Conservation (phyloP, 2,329 filamentous ascomycete species). For the Huntiella abstrusa region DNA sequence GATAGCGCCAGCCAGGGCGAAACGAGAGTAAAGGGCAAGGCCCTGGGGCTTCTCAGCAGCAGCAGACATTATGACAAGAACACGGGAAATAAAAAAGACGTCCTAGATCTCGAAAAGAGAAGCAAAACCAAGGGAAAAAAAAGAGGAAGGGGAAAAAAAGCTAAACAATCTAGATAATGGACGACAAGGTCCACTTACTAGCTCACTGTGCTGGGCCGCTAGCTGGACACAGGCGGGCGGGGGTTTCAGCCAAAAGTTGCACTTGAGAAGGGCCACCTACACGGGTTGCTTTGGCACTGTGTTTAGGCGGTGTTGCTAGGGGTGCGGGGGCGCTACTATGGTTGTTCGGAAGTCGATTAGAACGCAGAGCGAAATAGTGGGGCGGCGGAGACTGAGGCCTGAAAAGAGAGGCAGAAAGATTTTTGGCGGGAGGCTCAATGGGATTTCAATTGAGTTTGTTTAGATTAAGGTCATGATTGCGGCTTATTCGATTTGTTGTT, state of each 20-base stretch:
- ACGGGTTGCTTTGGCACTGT: no score
- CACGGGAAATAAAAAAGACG: slow-evolving; percentile 9
- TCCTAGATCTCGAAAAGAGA: slow-evolving; percentile 15
- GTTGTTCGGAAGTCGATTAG: slow-evolving; percentile 5
- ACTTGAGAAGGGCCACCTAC: no score
- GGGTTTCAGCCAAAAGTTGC: no score
- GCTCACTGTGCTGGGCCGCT: no score
- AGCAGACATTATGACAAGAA: slow-evolving; percentile 22
- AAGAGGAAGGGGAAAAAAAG: slow-evolving; percentile 4
- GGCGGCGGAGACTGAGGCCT: slow-evolving; percentile 5
- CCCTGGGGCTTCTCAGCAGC: slow-evolving; percentile 25
- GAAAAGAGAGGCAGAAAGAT: slow-evolving; percentile 3
- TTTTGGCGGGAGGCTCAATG: slow-evolving; percentile 2
- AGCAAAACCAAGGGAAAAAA: slow-evolving; percentile 14
- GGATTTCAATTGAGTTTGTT: slow-evolving; percentile 1
- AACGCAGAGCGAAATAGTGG: slow-evolving; percentile 10
- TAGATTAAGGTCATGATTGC: no score
- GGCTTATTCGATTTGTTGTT: no score
- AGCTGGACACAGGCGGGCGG: no score
- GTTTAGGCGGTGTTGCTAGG: no score
- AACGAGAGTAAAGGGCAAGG: slow-evolving; percentile 72
- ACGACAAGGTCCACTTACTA: no score
- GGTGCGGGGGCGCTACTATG: neutral
- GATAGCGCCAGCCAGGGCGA: slow-evolving; percentile 91
- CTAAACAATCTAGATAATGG: no score